These are phyloP conservation scores for Sporobolus alterniflorus DNA, from an alignment of 202 grass and related monocot species.

Conservation along the genomic window DNA sequence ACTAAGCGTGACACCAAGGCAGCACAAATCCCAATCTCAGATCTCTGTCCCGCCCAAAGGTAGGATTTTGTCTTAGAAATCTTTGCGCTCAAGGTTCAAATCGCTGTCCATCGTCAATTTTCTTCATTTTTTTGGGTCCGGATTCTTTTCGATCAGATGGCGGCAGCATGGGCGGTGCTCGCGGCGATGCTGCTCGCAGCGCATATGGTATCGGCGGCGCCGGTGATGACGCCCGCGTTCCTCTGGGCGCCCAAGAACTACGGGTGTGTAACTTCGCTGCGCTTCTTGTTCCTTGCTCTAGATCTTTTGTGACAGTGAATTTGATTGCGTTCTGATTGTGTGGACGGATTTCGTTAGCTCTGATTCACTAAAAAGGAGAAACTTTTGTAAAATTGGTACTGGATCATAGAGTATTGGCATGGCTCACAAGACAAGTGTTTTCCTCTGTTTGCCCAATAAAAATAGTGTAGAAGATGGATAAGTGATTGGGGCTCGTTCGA, in stretches of 20 bases:
- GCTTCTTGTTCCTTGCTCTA: slow-evolving; percentile 2
- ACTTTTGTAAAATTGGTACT: too few relatives aligned
- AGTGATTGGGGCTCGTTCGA: too few relatives aligned
- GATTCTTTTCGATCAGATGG: slow-evolving; percentile 52
- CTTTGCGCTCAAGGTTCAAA: background rate
- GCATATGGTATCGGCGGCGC: slow-evolving; percentile 24
- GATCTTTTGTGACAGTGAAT: too few relatives aligned
- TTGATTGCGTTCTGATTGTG: too few relatives aligned
- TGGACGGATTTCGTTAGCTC: too few relatives aligned
- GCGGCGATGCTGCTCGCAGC: slow-evolving; percentile 42
- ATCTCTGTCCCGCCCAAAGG: slow-evolving; percentile 22
- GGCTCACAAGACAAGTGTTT: too few relatives aligned
- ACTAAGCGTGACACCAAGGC: background rate
- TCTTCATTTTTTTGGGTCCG: background rate
- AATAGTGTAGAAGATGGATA: background rate
- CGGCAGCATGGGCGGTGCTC: slow-evolving; percentile 36
- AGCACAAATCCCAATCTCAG: slow-evolving; percentile 16
- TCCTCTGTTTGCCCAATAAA: background rate
- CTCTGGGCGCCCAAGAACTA: slow-evolving; percentile 89
- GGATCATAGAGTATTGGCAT: background rate
- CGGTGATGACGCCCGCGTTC: slow-evolving; percentile 71
- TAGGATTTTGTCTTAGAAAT: slow-evolving; percentile 14
- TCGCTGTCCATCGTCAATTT: background rate
- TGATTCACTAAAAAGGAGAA: too few relatives aligned
- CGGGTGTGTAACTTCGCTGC: slow-evolving; percentile 57